phyloP scores from a whole-genome alignment of 306 rosid species.

The Cucurbita argyrosperma region DNA sequence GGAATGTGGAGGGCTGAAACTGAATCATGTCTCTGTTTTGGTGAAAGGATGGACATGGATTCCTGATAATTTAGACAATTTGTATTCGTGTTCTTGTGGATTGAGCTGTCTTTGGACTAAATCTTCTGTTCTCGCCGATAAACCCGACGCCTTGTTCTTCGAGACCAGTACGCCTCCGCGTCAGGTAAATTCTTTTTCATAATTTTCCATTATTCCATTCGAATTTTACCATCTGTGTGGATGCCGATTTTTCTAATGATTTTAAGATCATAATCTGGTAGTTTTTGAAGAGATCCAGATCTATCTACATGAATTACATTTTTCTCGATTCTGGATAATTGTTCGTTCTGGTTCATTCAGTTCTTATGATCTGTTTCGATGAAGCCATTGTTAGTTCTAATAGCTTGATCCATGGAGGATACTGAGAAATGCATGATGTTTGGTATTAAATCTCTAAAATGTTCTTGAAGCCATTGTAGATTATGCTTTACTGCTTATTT shows the following conservation, averaged over 20 bases:
- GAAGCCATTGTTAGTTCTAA: not conserved
- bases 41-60: conserved; percentile 96
- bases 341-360: not conserved
- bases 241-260: not conserved
- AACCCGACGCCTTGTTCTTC: conserved; percentile 72
- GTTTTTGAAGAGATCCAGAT: not conserved
- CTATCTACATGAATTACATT: not conserved
- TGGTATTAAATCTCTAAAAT: not conserved
- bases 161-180: conserved; percentile 64
- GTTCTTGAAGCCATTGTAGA: not conserved
- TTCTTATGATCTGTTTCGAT: not conserved
- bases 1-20: conserved; percentile 23
- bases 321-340: not conserved
- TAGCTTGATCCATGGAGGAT: not conserved
- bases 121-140: conserved; percentile 79
- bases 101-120: conserved; percentile 95
- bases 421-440: not conserved
- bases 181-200: conserved; percentile 26
- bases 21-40: conserved; percentile 49
- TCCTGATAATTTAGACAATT: conserved; percentile 82
- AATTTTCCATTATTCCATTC: not conserved
- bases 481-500: not conserved
- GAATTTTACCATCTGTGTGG: not conserved
- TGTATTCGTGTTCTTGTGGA: conserved; percentile 73
- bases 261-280: no score